Evolutionary conservation across 495 filamentous ascomycete genomes (phyloP).

Genomic region (Lindgomyces ingoldianus): DNA sequence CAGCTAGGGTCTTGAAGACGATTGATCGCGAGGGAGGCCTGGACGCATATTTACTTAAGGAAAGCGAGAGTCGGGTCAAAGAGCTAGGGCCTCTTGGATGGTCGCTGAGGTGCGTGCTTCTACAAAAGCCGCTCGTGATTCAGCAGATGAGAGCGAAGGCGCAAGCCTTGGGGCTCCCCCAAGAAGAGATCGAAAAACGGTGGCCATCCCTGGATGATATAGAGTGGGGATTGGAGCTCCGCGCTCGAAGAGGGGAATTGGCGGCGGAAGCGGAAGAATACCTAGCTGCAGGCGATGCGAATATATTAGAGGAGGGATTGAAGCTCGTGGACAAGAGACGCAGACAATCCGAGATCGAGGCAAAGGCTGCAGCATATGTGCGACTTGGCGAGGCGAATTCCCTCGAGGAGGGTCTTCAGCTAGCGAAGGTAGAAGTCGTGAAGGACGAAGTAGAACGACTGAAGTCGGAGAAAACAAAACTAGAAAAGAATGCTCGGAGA

Average conservation of each 20-base stretch:
- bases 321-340: not conserved
- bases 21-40: conserved; percentile 85
- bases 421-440: too few relatives aligned
- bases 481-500: too few relatives aligned
- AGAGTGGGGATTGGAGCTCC: too few relatives aligned
- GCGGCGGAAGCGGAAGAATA: not conserved
- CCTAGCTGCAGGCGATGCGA: not conserved
- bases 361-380: not conserved
- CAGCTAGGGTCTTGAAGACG: conserved; percentile 74
- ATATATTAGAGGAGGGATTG: not conserved
- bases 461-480: too few relatives aligned
- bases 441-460: too few relatives aligned
- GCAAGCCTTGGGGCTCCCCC: conserved; percentile 51
- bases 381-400: too few relatives aligned
- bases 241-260: too few relatives aligned
- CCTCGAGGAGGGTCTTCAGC: too few relatives aligned
- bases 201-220: conserved; percentile 10
- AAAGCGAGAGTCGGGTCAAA: conserved; percentile 69
- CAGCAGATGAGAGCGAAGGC: conserved; percentile 61
- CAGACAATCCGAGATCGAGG: not conserved
- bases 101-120: conserved; percentile 79
- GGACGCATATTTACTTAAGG: conserved; percentile 84
- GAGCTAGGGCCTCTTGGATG: conserved; percentile 87
- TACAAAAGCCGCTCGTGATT: conserved; percentile 68
- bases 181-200: conserved; percentile 23